Conservation (phyloP, 208 protist genomes). For the Trypanosoma congolense region DNA sequence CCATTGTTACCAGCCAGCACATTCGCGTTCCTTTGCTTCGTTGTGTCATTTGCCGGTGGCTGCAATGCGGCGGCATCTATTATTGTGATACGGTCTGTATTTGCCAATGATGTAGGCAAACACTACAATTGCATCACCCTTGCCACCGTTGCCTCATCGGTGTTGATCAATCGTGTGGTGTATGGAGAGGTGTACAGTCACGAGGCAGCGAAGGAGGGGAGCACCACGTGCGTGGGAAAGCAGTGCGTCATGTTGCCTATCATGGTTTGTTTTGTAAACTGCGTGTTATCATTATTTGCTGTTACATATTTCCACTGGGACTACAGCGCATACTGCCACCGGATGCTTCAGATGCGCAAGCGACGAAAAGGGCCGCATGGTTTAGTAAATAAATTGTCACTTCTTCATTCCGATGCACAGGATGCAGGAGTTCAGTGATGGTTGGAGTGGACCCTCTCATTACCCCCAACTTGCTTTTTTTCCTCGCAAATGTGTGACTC, state of each 20-base stretch:
- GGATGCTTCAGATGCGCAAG: conserved; percentile 13
- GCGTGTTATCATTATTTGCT: conserved; percentile 4
- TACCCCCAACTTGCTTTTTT: too few relatives aligned
- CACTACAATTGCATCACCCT: conserved; percentile 78
- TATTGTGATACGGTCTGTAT: conserved; percentile 70
- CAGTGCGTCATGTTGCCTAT: conserved; percentile 18
- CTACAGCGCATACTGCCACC: conserved; percentile 9
- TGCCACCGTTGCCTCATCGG: conserved; percentile 31
- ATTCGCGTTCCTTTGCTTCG: conserved; percentile 50
- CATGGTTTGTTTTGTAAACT: conserved; percentile 11
- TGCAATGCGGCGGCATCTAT: conserved; percentile 58
- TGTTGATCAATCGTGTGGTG: conserved; percentile 67
- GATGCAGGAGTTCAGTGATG: too few relatives aligned
- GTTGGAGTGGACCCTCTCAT: too few relatives aligned
- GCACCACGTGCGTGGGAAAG: conserved; percentile 35
- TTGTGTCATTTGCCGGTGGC: conserved; percentile 63
- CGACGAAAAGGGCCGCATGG: not conserved
- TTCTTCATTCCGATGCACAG: too few relatives aligned
- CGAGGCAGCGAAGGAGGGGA: conserved; percentile 41
- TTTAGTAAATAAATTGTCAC: too few relatives aligned
- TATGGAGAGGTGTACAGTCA: conserved; percentile 73
- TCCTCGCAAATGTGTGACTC: too few relatives aligned
- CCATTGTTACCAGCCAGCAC: conserved; percentile 17
- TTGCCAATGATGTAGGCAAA: conserved; percentile 68
- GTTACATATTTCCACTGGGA: conserved; percentile 14